A percentile compares a stretch with the other conserved stretches of the same genome.
phyloP scores from a whole-genome alignment of 2,329 filamentous ascomycete genomes.

The Claviceps sorghi region DNA sequence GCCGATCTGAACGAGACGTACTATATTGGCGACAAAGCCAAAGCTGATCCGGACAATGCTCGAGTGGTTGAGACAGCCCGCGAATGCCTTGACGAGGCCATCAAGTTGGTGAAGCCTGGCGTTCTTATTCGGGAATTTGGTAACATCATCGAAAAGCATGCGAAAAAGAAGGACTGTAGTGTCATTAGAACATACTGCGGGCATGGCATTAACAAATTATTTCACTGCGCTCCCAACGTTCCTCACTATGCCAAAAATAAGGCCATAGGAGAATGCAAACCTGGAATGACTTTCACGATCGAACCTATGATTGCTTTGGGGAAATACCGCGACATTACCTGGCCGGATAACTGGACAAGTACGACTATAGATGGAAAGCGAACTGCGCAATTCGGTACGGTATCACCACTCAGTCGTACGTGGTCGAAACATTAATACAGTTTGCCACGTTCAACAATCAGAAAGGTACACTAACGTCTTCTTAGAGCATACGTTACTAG shows the following conservation, averaged over 20 bases:
- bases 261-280: slow-evolving; percentile 83
- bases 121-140: slow-evolving; percentile 87
- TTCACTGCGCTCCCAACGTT: slow-evolving; percentile 87
- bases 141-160: slow-evolving; percentile 88
- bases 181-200: slow-evolving; percentile 95
- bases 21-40: slow-evolving; percentile 83
- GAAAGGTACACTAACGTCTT: neutral
- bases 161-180: slow-evolving; percentile 71
- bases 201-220: slow-evolving; percentile 84
- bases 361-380: slow-evolving; percentile 77
- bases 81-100: slow-evolving; percentile 80
- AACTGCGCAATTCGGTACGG: slow-evolving; percentile 82
- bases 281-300: slow-evolving; percentile 97
- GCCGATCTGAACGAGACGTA: slow-evolving; percentile 97
- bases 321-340: slow-evolving; percentile 82
- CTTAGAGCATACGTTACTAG: slow-evolving; percentile 64
- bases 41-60: slow-evolving; percentile 70
- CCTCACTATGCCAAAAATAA: slow-evolving; percentile 99
- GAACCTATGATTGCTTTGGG: slow-evolving; percentile 96
- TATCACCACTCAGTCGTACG: neutral
- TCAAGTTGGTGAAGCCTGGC: slow-evolving; percentile 83
- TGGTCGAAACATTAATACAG: neutral
- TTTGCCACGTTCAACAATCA: neutral
- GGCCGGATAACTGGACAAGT: slow-evolving; percentile 98
- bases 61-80: slow-evolving; percentile 81